Base-by-base conservation (phyloP, 2,329 filamentous ascomycete species). In the Fusarium kyushuense region DNA sequence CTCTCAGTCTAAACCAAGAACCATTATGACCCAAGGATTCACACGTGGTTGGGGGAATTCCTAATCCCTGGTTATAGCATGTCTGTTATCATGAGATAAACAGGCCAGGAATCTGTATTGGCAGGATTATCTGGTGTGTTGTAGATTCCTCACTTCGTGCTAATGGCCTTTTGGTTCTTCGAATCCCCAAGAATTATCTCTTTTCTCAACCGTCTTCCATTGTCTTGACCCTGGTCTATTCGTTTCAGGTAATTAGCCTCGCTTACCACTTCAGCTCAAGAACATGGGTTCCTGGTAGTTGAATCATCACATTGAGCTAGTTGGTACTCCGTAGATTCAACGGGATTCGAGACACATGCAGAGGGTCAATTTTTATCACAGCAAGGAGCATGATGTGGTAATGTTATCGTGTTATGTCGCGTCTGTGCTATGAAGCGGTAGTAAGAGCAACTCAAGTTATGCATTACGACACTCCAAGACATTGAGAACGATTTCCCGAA, bases 191-290 rank as follows among this genome's bases (percentile, higher is more conserved):
- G 17, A 12, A 23, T 45, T 61, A 32, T 33, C 56, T 61, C 58
- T 61, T 61, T 21, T 23, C 56, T 46, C 40, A 17, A 17, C n/a
- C 5, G 21, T 25, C 19, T 9, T 33, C 30, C 8, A 48, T 48
- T 11, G 25, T 12, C 25, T 10, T 13, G 38, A 41, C 48, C 60
- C 60, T 36, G 58, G 40, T 25, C 36, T 7, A n/a, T 17, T 41
- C 32, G 58, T 51, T 51, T 58, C 43, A 63, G 51, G 16, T 14
- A 47, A n/a, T 46, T 54, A 58, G 46, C 56, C 32, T 45, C 29
- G 38, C 43, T 57, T 35, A 46, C 23, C 3, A 45, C 38, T 27
- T 62, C 58, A 62, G 45, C 58, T 61, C 33, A 45, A 53, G 23
- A 59, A 49, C 41, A 59, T 49, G 46, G 56, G 29, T 36, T 54